Conservation (phyloP, 2,329 filamentous ascomycete species). For the Myriangium duriaei region DNA sequence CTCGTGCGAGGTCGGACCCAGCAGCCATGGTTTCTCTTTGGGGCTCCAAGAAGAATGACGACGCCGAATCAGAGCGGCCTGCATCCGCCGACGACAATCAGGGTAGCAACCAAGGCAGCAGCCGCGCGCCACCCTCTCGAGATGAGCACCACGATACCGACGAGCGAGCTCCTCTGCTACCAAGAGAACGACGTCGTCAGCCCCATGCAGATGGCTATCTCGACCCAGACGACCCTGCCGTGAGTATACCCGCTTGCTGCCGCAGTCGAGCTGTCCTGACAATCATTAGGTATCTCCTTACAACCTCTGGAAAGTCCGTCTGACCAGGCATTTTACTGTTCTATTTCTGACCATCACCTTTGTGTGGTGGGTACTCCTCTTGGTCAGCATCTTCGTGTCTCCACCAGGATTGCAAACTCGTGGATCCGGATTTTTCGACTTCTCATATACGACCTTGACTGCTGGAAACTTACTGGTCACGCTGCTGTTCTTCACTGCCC, state of each 20-base stretch:
- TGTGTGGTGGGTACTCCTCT: constrained; percentile 81
- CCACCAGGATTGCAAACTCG: constrained; percentile 75
- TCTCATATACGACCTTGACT: constrained; percentile 69
- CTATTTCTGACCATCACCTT: constrained; percentile 64
- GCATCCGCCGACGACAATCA: constrained; percentile 16
- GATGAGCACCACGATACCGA: constrained; percentile 35
- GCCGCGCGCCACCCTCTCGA: constrained; percentile 16
- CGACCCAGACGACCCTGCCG: constrained; percentile 69
- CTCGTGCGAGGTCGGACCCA: no score
- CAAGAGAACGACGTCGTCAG: constrained; percentile 38
- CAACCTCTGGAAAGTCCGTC: constrained; percentile 83
- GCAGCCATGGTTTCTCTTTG: constrained; percentile 41
- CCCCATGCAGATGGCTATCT: constrained; percentile 54
- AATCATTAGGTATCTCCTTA: constrained; percentile 59
- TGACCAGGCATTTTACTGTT: constrained; percentile 65
- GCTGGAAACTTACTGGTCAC: constrained; percentile 62
- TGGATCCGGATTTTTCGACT: constrained; percentile 86
- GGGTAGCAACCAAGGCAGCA: constrained; percentile 10
- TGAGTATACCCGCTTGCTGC: constrained; percentile 30
- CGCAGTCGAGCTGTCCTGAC: constrained; percentile 14
- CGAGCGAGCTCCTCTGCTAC: constrained; percentile 56
- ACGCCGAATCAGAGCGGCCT: constrained; percentile 23
- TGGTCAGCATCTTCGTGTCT: constrained; percentile 85
- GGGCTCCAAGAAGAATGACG: constrained; percentile 39
- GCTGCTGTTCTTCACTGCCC: constrained; percentile 76